Evolutionary conservation across 2,329 filamentous ascomycete species (phyloP), one percentile per base, ranked within the genome.

Genomic region (Moelleriella libera): DNA sequence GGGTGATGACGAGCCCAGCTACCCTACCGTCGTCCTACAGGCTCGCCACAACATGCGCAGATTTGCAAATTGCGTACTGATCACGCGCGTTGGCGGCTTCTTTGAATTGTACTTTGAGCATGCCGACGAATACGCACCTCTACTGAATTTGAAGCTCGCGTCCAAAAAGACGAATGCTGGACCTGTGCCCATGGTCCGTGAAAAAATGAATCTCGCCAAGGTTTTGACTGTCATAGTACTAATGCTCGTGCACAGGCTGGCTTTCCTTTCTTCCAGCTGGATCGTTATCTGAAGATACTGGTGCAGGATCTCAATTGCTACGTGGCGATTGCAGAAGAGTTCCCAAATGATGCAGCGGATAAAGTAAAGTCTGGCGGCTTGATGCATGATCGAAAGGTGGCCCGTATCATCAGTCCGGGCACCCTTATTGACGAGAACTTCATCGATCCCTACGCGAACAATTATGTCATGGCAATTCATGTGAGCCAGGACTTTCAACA

Each of bases 21-120:
- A 96, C 63, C 89, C 92, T 12, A 85, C 87, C n/a, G 85, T 97
- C 44, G 70, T 97, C 49, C 78, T 88, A 59, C 88, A 95, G 62
- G 90, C 87, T 30, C 78, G 80, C 48, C 86, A 82, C 54, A 94
- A 95, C 66, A 95, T 97, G 83, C 75, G 80, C 55, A 88, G 84
- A 58, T 96, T 94, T 66, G 78, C 82, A 57, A 88, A 94, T 57
- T 97, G 90, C 65, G 85, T 98, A 40, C 65, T 98, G 6, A 68
- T 98, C 50, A 98, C 92, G 4, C 80, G 90, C 48, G 88, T 98
- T 30, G 92, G 92, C 48, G 83, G 89, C 50, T 98, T 98, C 66
- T 98, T 97, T 65, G 92, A 98, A 76, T 70, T 98, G 49, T 98
- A 98, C 67, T 94, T 97, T 63, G 85, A 94, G 57, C 89, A 98